Percentiles rank a stretch among this genome's conserved stretches.
Conservation (phyloP, 2,329 filamentous ascomycete species). For the Anthostomella pinea region DNA sequence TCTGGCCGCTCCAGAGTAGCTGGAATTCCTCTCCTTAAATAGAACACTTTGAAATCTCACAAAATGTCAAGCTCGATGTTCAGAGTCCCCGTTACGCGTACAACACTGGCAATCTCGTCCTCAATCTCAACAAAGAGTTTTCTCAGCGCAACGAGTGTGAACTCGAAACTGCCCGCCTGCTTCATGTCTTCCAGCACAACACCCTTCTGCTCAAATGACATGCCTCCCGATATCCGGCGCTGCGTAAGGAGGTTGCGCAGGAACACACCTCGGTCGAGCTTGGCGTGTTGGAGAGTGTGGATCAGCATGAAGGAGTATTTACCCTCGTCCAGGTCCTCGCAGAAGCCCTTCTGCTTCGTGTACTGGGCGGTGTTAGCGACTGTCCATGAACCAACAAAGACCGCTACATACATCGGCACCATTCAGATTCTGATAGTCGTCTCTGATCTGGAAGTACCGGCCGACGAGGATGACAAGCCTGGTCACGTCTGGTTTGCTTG, state of each 20-base stretch:
- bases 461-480: constrained; percentile 6
- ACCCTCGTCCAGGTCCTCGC: constrained; percentile 13
- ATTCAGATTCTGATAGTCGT: constrained; percentile 11
- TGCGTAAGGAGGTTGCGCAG: constrained; percentile 5
- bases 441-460: constrained; percentile 10
- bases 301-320: constrained; percentile 12
- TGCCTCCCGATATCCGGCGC: constrained; percentile 2
- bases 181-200: constrained; percentile 5
- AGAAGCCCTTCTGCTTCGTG: constrained; percentile 12
- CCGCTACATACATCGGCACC: constrained; percentile 2
- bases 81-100: too few species aligned
- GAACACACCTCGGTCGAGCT: constrained; percentile 5
- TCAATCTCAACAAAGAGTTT: constrained; percentile 4
- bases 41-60: too few species aligned
- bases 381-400: background rate
- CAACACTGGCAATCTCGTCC: constrained; percentile 6
- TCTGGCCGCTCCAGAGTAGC: too few species aligned
- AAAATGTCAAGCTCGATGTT: too few species aligned
- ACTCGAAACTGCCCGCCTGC: constrained; percentile 6
- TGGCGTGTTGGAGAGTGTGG: constrained; percentile 5
- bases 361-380: too few species aligned
- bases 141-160: constrained; percentile 4
- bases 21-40: too few species aligned
- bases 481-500: constrained; percentile 1
- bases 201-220: constrained; percentile 3